Base-by-base conservation (phyloP, 164 flowering plant genomes). In the Cinnamomum micranthum region DNA sequence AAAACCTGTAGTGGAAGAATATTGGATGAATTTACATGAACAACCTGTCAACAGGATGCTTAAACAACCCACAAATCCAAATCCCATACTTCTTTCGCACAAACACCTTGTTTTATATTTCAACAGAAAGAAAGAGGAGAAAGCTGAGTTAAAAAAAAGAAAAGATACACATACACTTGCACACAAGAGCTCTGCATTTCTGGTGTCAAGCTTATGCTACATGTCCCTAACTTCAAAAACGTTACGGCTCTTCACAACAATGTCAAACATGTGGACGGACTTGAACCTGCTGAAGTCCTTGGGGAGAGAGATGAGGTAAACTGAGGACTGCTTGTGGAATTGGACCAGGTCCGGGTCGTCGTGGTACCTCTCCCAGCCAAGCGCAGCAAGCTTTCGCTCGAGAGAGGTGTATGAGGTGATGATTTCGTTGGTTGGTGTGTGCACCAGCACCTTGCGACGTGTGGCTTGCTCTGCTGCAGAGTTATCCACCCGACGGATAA, bases 331-430 rank as follows among this genome's bases (percentile, higher is more conserved):
- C 76, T 91, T 95, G 78, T 95, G 98, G 86, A 87, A 95, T 77
- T 95, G 97, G 58, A 89, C 87, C 10, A 95, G 91, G 47, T 87
- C 88, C 0, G 91, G 90, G 52, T 95, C 93, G 65, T 90, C 90
- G 68, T 91, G 86, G 80, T 95, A 92, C 78, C 97, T 78, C 78
- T 92, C 94, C 98, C 98, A 95, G 0, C 98, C 98, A 0, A 92
- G 86, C 0, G 80, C 73, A 1, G 19, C n/a, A 0, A 95, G 80
- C 79, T 86, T 89, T 17, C 83, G 62, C 66, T 90, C 94, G 2
- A 95, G 85, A 6, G 69, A 77, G 0, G 81, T 72, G 73, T 92
- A 95, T 0, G 95, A 90, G 0, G 88, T 81, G 0, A 95, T 88
- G 0, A 90, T 90, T 35, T 95, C 95, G 58, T 85, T 80, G 3